phyloP scores from a whole-genome alignment of 768 basidiomycete genomes.

The Lactarius quietus region DNA sequence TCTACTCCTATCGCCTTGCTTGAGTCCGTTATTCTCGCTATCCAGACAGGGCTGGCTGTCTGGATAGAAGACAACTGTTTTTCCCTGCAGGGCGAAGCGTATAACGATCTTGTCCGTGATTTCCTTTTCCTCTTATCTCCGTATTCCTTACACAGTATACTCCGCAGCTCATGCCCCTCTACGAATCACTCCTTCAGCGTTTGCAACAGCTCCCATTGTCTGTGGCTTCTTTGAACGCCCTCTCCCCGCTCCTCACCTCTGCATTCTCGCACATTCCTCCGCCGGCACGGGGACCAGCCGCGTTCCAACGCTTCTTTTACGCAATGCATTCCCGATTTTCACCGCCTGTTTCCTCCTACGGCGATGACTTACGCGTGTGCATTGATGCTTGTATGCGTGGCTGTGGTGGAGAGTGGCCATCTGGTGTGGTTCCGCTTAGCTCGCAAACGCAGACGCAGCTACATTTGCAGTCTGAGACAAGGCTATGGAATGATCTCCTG shows the following conservation, averaged over 20 bases:
- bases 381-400: conserved; percentile 15
- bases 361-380: conserved; percentile 16
- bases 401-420: conserved; percentile 13
- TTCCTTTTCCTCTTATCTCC: background rate
- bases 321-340: conserved; percentile 8
- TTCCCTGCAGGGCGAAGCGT: conserved; percentile 1
- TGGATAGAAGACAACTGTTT: conserved; percentile 19
- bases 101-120: conserved; percentile 15
- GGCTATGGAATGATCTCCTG: background rate
- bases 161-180: conserved; percentile 15
- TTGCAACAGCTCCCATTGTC: conserved; percentile 7
- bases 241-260: conserved; percentile 12
- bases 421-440: conserved; percentile 4
- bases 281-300: conserved; percentile 14
- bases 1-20: conserved; percentile 2
- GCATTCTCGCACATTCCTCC: conserved; percentile 18
- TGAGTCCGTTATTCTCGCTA: background rate
- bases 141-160: background rate
- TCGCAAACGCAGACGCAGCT: conserved; percentile 11
- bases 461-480: background rate
- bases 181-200: conserved; percentile 11
- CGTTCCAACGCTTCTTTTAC: conserved; percentile 12
- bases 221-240: conserved; percentile 7
- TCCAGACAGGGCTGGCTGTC: conserved; percentile 13
- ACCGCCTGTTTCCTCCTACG: background rate